Evolutionary conservation across 768 basidiomycete species (phyloP), one percentile per base, ranked within the genome.

Genomic region (Trametopsis cervina): DNA sequence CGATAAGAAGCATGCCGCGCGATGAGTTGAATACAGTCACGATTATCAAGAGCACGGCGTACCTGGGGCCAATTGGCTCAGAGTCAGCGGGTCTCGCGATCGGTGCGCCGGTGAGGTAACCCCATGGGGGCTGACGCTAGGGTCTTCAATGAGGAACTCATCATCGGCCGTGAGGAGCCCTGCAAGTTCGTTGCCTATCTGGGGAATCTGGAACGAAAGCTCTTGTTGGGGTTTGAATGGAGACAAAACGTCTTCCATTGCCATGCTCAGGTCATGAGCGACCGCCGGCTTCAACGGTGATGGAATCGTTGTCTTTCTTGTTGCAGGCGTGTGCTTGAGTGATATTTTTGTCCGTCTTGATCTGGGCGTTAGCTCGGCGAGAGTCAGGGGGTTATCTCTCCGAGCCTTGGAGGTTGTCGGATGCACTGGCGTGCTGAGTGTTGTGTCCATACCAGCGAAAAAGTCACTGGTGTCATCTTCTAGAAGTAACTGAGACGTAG

Each of bases 401-500:
- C 46, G 43, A 39, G 42, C 54, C 49, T 56, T 57, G 57, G 52
- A 56, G 42, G 63, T 47, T 13, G 42, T 50, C 47, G 42, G 53
- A 22, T 62, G 69, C 2, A 52, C 54, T 4, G 59, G 59, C 35
- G 51, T 70, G 18, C 66, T 60, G 42, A 72, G 56, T 36, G 70
- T 67, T 50, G 72, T 66, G 42, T 66, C 67, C 15, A 58, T 67
- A 49, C 65, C 69, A 49, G 60, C 61, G 44, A 83, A 68, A 59
- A 76, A 74, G 63, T 72, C 69, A 53, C 65, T 58, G 50, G 49
- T 55, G 24, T 70, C 68, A 47, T 81, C 74, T 18, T 56, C 68
- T 15, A 72, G 60, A 11, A 73, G 61, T 29, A 67, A 49, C 22
- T 68, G 65, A 40, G 63, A 60, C 36, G 61, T 44, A 15, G 47